Evolutionary conservation across 148 eudicot species (phyloP).

Genomic region (Dianthus caryophyllus): DNA sequence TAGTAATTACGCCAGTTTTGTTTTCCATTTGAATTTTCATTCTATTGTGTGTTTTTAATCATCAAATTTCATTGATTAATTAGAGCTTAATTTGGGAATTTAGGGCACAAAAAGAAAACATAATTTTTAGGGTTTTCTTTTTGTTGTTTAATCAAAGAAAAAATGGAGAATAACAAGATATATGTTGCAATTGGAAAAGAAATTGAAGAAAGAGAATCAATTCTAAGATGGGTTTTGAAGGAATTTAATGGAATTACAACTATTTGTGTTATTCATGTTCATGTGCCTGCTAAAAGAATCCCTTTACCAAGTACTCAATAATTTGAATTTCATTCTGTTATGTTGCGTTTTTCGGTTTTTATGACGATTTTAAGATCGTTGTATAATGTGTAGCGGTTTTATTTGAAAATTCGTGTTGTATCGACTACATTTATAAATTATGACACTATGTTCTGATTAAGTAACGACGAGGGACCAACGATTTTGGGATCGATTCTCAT

Average conservation of each 20-base stretch:
- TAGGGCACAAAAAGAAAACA: background rate
- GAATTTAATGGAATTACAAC: slow-evolving; percentile 24
- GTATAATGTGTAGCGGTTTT: background rate
- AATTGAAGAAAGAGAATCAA: slow-evolving; percentile 27
- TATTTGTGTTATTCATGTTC: slow-evolving; percentile 36
- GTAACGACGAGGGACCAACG: too few species aligned
- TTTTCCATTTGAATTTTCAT: too few species aligned
- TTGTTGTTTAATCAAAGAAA: background rate
- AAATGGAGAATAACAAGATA: slow-evolving; percentile 36
- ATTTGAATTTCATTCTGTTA: background rate
- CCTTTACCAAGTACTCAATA: slow-evolving; percentile 34
- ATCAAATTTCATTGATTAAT: too few species aligned
- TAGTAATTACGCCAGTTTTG: too few species aligned
- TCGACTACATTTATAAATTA: too few species aligned
- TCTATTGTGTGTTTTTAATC: too few species aligned
- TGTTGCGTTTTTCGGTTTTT: too few species aligned
- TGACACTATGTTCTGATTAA: too few species aligned
- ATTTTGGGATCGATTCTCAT: too few species aligned
- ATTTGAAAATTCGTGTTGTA: too few species aligned
- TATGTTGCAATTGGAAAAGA: slow-evolving; percentile 36
- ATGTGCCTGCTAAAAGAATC: slow-evolving; percentile 32
- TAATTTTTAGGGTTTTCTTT: background rate
- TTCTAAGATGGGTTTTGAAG: slow-evolving; percentile 35
- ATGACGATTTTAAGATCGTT: too few species aligned
- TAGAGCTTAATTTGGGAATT: background rate